Percentiles rank a stretch among this genome's conserved stretches.
phyloP scores from a whole-genome alignment of 2,329 filamentous ascomycete species.

The Pleochaeta shiraiana region DNA sequence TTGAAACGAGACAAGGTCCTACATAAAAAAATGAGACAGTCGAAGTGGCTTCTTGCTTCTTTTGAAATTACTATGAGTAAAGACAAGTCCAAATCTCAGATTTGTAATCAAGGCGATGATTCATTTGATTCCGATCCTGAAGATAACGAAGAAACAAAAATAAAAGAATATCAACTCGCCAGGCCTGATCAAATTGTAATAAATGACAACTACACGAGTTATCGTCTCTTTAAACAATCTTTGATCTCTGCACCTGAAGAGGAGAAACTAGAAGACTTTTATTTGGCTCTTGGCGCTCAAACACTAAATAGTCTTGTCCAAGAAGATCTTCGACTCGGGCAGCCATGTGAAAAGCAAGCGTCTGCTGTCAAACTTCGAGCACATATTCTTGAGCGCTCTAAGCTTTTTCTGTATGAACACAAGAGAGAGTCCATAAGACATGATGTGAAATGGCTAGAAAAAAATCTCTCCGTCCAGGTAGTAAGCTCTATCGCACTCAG shows the following conservation, averaged over 20 bases:
- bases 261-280: slow-evolving; percentile 67
- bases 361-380: slow-evolving; percentile 49
- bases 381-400: slow-evolving; percentile 68
- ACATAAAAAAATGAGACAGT: slow-evolving; percentile 50
- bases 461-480: slow-evolving; percentile 54
- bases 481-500: slow-evolving; percentile 61
- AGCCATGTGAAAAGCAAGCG: slow-evolving; percentile 41
- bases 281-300: slow-evolving; percentile 56
- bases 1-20: slow-evolving; percentile 63
- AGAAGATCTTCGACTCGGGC: slow-evolving; percentile 45
- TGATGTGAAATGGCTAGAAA: slow-evolving; percentile 77
- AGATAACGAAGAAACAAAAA: slow-evolving; percentile 22
- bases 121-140: slow-evolving; percentile 22
- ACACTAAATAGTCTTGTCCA: slow-evolving; percentile 58
- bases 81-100: slow-evolving; percentile 7
- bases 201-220: slow-evolving; percentile 73
- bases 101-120: slow-evolving; percentile 15
- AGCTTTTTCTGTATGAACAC: slow-evolving; percentile 70
- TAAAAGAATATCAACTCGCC: slow-evolving; percentile 44
- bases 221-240: slow-evolving; percentile 66
- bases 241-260: slow-evolving; percentile 81
- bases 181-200: slow-evolving; percentile 52
- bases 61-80: slow-evolving; percentile 34
- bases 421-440: slow-evolving; percentile 55
- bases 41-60: slow-evolving; percentile 65